Base-by-base conservation (phyloP, 2,329 filamentous ascomycete species). In the Diplodia intermedia region DNA sequence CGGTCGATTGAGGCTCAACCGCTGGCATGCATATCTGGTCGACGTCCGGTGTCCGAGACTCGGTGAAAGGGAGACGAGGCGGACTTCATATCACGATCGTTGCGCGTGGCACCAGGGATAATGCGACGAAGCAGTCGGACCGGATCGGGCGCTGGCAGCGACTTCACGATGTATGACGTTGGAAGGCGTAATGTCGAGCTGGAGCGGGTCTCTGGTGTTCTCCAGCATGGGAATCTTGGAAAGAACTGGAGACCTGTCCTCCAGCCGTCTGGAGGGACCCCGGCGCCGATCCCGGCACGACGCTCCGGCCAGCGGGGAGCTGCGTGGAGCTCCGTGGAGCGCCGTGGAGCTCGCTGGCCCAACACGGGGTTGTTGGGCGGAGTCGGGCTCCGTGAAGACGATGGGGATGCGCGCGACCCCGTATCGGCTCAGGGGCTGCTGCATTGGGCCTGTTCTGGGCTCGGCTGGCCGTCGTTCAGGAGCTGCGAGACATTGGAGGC, bases 291-390 rank as follows among this genome's bases (percentile, higher is more conserved):
- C 60, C 18, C 60, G 60, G 60, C 43, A 38, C 60, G n/a, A 23
- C 18, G 43, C 60, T 63, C 60, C 60, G 60, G 29, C 29, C 60
- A 52, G 60, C 60, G 60, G 43, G 43, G 60, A 62, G 57, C 38
- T 40, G 56, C 23, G 38, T 61, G 56, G 56, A 62, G 57, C 56
- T 60, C 11, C 20, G 40, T 61, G 56, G 56, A 62, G 57, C 56
- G 47, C 11, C 20, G 40, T 62, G 57, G 57, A 62, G 57, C 57
- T 23, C 29, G 43, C 2, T 4, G 40, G 60, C 60, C 60, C 60
- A 63, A 63, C 60, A 63, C 43, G 60, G 60, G 31, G 60, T 31
- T 49, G 15, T 26, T n/a, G 38, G 38, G 18, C 18, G 40, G 9
- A n/a, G 23, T 62, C 36, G 40, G 57, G 57, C 57, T 4, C 31